Evolutionary conservation across 805 yeast species (phyloP), one percentile per base, ranked within the genome.

Genomic region (Saccharomycopsis sp.): DNA sequence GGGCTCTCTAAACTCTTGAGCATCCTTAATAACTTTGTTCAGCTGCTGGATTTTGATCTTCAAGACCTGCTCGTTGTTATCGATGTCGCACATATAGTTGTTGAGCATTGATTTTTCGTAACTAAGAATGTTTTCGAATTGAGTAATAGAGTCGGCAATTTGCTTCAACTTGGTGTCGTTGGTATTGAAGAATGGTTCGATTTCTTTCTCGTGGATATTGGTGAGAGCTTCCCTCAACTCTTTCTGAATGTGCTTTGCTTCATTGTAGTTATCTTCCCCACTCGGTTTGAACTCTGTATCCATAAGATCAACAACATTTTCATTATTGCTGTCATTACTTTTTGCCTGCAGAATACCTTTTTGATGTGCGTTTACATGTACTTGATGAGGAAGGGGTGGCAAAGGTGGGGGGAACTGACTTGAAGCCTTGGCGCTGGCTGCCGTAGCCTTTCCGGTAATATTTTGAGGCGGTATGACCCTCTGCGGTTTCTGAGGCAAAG

Each of bases 331-430:
- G 18, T 16, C 21, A 20, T 7, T 15, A 37, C 52, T 20, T 9
- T 20, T 23, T 9, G 40, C 12, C 40, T 20, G 53, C 53, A 24
- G 34, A 20, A n/a, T 16, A 18, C 34, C 51, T 24, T 14, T 8
- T 24, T 14, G 53, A 12, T 8, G 53, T 14, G 34, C 47, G 46
- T 51, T 51, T 50, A 14, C 63, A 53, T 23, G 37, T 29, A 29
- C 37, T 29, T 70, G 69, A 46, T 70, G 71, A 3, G 79, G 79
- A 44, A 74, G 62, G 8, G 75, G 76, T 9, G 76, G 79, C 34
- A 69, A 65, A 5, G 73, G 73, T 0, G 76, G 78, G 34, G 70
- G 69, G 4, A 7, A 7, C 12, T 29, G 37, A 29, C 15, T 20
- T 53, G 47, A 14, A 51, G 46, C 18, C 29, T 51, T 24, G 48